phyloP scores from a whole-genome alignment of 176 grass and related monocot species.

The Triticum aestivum region DNA sequence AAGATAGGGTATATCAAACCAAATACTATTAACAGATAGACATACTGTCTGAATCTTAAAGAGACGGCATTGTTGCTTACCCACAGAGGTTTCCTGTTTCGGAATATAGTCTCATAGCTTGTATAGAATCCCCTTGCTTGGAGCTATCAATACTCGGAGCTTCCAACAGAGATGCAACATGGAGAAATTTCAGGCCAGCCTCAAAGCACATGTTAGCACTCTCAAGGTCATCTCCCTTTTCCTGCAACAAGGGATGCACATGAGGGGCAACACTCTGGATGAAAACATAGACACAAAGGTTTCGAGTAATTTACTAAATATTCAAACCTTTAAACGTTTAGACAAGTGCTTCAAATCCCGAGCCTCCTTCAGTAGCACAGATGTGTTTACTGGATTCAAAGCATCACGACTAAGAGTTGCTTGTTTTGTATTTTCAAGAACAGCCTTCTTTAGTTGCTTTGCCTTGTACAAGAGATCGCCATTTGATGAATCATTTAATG shows the following conservation, averaged over 20 bases:
- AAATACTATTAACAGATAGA: slow-evolving; percentile 20
- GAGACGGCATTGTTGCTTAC: slow-evolving; percentile 49
- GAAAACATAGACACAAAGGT: background rate
- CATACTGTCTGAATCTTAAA: slow-evolving; percentile 13
- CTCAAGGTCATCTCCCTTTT: slow-evolving; percentile 63
- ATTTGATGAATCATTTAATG: slow-evolving; percentile 23
- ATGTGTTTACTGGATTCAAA: slow-evolving; percentile 50
- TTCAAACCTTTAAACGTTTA: slow-evolving; percentile 83
- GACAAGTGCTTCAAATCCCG: slow-evolving; percentile 79
- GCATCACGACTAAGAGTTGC: slow-evolving; percentile 38
- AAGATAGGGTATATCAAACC: slow-evolving; percentile 15
- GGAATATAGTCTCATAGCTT: slow-evolving; percentile 73
- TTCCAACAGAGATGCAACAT: slow-evolving; percentile 78
- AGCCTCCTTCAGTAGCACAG: slow-evolving; percentile 74
- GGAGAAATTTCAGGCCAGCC: slow-evolving; percentile 85
- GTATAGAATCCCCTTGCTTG: slow-evolving; percentile 64
- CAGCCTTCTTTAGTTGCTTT: slow-evolving; percentile 34
- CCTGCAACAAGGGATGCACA: slow-evolving; percentile 43
- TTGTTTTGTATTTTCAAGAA: slow-evolving; percentile 43
- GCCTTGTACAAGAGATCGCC: slow-evolving; percentile 5
- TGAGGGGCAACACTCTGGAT: background rate
- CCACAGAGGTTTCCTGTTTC: slow-evolving; percentile 85
- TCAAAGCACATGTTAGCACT: slow-evolving; percentile 83
- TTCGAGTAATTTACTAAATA: slow-evolving; percentile 29
- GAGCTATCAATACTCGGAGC: slow-evolving; percentile 55